phyloP scores from a whole-genome alignment of 352 stramenopile species.

The Globisporangium rhizosaccharum region DNA sequence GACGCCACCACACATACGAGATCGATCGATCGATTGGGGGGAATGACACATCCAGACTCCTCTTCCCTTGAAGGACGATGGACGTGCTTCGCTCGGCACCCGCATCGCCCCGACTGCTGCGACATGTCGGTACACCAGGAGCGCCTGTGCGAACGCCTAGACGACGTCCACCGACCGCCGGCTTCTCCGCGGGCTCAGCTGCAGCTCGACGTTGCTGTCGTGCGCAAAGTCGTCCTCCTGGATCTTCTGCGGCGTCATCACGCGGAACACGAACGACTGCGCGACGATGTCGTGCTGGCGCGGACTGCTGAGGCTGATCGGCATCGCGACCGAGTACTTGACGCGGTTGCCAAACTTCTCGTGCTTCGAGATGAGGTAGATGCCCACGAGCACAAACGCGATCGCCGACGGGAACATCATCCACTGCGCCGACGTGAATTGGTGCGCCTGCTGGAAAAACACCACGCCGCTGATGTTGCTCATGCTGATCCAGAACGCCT shows the following conservation, averaged over 20 bases:
- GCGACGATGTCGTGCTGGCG: conserved; percentile 85
- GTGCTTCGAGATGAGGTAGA: conserved; percentile 82
- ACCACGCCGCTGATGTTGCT: conserved; percentile 86
- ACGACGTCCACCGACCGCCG: conserved; percentile 39
- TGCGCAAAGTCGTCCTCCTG: conserved; percentile 55
- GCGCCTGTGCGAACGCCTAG: conserved; percentile 14
- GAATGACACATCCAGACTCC: conserved; percentile 9
- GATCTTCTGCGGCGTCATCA: conserved; percentile 69
- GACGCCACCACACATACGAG: conserved; percentile 10
- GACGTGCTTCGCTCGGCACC: not conserved
- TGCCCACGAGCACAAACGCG: conserved; percentile 62
- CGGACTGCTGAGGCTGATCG: conserved; percentile 78
- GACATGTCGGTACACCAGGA: not conserved
- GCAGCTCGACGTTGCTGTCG: conserved; percentile 22
- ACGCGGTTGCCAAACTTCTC: conserved; percentile 86
- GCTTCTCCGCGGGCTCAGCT: conserved; percentile 16
- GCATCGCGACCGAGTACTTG: conserved; percentile 88
- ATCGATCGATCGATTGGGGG: conserved; percentile 7
- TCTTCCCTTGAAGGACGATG: conserved; percentile 16
- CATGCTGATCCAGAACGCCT: conserved; percentile 87
- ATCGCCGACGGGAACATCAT: conserved; percentile 78
- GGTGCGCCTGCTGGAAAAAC: conserved; percentile 84
- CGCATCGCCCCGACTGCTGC: not conserved
- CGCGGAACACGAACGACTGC: conserved; percentile 86
- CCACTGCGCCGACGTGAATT: conserved; percentile 78